These are phyloP conservation scores for Liquidambar formosana DNA, from an alignment of 164 flowering plant genomes.

Conservation along the genomic window DNA sequence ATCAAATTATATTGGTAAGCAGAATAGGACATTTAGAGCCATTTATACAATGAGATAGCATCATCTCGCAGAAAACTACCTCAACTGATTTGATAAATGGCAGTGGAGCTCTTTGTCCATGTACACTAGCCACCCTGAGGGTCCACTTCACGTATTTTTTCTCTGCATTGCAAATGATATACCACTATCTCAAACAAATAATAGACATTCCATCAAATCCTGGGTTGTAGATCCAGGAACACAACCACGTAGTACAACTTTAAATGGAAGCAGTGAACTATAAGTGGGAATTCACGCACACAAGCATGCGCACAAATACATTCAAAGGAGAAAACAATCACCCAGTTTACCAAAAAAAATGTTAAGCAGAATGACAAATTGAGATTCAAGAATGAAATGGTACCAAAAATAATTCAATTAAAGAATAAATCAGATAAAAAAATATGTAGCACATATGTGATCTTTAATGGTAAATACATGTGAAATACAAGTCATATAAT, in stretches of 20 bases:
- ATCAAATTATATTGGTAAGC: too few species aligned
- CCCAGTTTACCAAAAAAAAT: too few species aligned
- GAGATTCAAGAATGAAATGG: too few species aligned
- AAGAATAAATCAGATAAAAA: too few species aligned
- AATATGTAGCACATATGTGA: too few species aligned
- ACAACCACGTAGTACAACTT: neutral
- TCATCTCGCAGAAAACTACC: conserved; percentile 19
- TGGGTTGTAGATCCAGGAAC: neutral
- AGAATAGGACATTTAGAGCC: too few species aligned
- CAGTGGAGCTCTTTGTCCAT: conserved; percentile 58
- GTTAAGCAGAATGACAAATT: too few species aligned
- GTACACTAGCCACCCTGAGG: conserved; percentile 50
- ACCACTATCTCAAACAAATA: neutral
- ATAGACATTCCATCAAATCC: neutral
- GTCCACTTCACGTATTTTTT: conserved; percentile 53
- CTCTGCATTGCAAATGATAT: conserved; percentile 31
- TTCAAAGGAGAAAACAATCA: too few species aligned
- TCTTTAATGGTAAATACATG: too few species aligned
- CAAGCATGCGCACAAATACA: neutral
- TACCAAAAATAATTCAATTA: too few species aligned
- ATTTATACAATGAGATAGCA: too few species aligned
- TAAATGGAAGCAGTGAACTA: neutral
- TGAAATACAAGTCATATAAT: too few species aligned
- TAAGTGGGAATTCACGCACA: neutral
- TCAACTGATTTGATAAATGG: conserved; percentile 55